Conservation (phyloP, 78 protist species). For the Dictyostelium brefeldianum region DNA sequence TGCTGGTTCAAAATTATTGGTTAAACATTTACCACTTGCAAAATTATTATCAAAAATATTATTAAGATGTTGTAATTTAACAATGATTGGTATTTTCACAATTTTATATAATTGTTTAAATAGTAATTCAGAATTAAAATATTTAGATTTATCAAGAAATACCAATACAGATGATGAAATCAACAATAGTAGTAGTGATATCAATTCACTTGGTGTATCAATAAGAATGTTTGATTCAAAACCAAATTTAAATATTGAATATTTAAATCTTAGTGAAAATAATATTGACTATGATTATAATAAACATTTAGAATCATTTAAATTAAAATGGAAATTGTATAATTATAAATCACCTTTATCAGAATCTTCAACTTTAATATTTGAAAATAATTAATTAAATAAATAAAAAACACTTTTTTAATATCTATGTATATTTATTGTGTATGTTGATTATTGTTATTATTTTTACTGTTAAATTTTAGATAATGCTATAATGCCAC, state of each 20-base stretch:
- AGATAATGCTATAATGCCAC: conserved; percentile 86
- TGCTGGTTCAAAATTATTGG: not conserved
- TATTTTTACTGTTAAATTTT: not conserved
- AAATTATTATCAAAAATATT: not conserved
- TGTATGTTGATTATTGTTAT: not conserved
- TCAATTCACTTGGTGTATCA: not conserved
- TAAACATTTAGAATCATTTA: not conserved
- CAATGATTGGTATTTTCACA: not conserved
- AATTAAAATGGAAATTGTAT: not conserved
- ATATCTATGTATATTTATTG: too few species aligned
- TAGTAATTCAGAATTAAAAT: not conserved
- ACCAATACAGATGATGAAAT: not conserved
- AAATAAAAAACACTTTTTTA: not conserved
- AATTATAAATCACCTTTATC: not conserved
- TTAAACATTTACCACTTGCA: not conserved
- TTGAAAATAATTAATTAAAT: not conserved
- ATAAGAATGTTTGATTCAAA: not conserved
- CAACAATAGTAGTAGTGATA: not conserved
- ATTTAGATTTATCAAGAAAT: too few species aligned
- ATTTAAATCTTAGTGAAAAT: not conserved
- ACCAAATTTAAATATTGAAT: not conserved
- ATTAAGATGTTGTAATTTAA: not conserved
- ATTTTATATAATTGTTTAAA: not conserved
- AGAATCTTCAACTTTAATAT: not conserved
- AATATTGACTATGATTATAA: not conserved